Evolutionary conservation across 768 basidiomycete species (phyloP).

Genomic region (Glaciozyma martinii): DNA sequence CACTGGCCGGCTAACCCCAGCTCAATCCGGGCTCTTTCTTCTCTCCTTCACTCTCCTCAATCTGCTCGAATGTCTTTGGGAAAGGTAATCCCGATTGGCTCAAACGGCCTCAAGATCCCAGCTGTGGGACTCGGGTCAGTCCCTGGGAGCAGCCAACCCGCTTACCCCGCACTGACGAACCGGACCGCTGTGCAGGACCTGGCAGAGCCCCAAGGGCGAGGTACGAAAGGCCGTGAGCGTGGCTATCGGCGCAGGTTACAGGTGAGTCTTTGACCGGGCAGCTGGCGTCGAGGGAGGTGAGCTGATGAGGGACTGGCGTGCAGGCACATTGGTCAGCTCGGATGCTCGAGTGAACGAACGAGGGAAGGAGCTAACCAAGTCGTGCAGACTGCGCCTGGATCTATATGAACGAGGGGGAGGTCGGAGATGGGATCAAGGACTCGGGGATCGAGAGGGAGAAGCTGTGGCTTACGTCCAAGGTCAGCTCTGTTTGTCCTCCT

Average conservation of each 20-base stretch:
- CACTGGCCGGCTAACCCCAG: too few species aligned
- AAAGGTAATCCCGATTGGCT: conserved; percentile 1
- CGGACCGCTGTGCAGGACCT: conserved; percentile 1
- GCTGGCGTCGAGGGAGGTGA: neutral
- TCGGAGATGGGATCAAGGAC: conserved; percentile 48
- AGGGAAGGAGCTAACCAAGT: conserved; percentile 45
- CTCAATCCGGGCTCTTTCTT: too few species aligned
- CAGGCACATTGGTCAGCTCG: conserved; percentile 31
- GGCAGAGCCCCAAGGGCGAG: conserved; percentile 21
- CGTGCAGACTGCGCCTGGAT: conserved; percentile 51
- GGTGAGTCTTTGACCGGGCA: neutral
- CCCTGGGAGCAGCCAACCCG: too few species aligned
- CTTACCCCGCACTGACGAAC: neutral
- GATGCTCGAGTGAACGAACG: conserved; percentile 32
- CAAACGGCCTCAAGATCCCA: conserved; percentile 15
- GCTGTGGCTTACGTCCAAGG: conserved; percentile 53
- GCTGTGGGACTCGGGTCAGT: conserved; percentile 24
- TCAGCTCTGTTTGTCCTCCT: neutral
- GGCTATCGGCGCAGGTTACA: conserved; percentile 65
- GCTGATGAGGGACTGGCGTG: conserved; percentile 60
- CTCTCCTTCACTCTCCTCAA: too few species aligned
- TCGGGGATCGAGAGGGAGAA: conserved; percentile 68
- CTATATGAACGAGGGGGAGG: conserved; percentile 70
- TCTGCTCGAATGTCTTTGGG: conserved; percentile 5
- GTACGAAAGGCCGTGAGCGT: conserved; percentile 14